Evolutionary conservation across 768 basidiomycete species (phyloP).

Genomic region (Boletus edulis): DNA sequence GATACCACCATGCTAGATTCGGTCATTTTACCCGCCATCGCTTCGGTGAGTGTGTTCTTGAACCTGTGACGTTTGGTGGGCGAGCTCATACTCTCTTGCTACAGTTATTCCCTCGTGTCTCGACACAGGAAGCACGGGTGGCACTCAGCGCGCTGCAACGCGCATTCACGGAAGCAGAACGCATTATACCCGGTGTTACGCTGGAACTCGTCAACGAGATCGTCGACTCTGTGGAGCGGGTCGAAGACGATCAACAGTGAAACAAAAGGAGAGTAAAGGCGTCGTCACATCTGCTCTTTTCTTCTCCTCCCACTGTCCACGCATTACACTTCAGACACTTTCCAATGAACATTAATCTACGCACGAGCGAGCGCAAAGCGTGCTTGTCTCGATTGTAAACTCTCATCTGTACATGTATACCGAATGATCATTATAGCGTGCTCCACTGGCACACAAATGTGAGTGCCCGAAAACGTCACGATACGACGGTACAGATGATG

Average conservation of each 20-base stretch:
- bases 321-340: constrained; percentile 17
- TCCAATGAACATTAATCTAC: constrained; percentile 12
- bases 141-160: constrained; percentile 83
- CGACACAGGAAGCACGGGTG: constrained; percentile 87
- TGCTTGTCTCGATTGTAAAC: constrained; percentile 22
- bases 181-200: constrained; percentile 92
- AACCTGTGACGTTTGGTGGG: neutral
- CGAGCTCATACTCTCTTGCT: neutral
- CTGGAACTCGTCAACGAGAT: constrained; percentile 92
- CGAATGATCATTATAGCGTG: too few relatives aligned
- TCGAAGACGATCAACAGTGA: constrained; percentile 61
- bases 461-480: too few relatives aligned
- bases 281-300: constrained; percentile 8
- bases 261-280: neutral
- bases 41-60: constrained; percentile 63
- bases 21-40: constrained; percentile 93
- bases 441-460: too few relatives aligned
- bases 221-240: constrained; percentile 88
- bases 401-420: too few relatives aligned
- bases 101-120: constrained; percentile 89
- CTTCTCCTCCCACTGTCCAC: constrained; percentile 1
- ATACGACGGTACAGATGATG: too few relatives aligned
- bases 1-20: constrained; percentile 95
- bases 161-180: constrained; percentile 93
- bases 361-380: constrained; percentile 16